phyloP scores from a whole-genome alignment of 148 eudicot species.

The Hydrangea macrophylla region DNA sequence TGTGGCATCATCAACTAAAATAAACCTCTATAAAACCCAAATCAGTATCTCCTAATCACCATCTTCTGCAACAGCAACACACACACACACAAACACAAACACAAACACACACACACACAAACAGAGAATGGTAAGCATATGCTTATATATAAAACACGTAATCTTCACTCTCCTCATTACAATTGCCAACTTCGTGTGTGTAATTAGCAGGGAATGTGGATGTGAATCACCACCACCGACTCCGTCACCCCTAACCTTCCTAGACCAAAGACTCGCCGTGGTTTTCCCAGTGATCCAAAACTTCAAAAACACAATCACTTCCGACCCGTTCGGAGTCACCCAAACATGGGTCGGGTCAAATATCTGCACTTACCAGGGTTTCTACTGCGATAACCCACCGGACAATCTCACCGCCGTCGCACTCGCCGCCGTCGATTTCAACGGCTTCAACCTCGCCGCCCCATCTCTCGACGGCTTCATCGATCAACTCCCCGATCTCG shows the following conservation, averaged over 20 bases:
- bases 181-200: neutral
- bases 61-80: neutral
- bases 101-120: neutral
- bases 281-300: slow-evolving; percentile 13
- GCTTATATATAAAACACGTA: neutral
- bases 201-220: neutral
- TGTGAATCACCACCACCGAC: neutral
- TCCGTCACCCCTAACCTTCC: neutral
- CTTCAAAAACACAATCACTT: slow-evolving; percentile 15
- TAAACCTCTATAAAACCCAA: neutral
- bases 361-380: slow-evolving; percentile 22
- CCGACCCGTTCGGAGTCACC: slow-evolving; percentile 14
- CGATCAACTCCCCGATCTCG: slow-evolving; percentile 19
- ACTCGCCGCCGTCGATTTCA: slow-evolving; percentile 23
- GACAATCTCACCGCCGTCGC: neutral
- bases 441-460: slow-evolving; percentile 17
- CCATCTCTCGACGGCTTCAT: slow-evolving; percentile 21
- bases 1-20: neutral
- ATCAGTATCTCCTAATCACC: neutral
- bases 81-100: neutral
- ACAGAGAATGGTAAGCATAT: neutral
- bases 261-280: neutral
- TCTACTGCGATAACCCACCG: slow-evolving; percentile 16
- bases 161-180: neutral
- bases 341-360: slow-evolving; percentile 19